Evolutionary conservation across 805 yeast genomes (phyloP), one percentile per base, ranked within the genome.

Genomic region (Kodamaea restingae): DNA sequence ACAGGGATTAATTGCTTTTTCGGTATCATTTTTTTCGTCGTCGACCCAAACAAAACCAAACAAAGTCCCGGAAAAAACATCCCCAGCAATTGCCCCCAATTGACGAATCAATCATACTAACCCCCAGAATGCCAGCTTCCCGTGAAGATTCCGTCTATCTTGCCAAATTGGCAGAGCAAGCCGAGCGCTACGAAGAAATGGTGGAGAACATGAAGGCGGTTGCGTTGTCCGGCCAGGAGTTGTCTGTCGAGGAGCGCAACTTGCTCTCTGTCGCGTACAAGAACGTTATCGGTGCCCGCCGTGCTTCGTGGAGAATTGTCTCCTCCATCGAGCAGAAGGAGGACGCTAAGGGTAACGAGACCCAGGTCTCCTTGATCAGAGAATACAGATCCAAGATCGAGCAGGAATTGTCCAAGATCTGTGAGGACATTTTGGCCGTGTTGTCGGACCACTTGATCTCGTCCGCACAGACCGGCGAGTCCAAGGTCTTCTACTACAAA

Each of bases 161-260:
- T 63, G 98, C 98, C 68, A 91, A 93, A 66, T 82, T 93, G 65
- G 96, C 97, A 61, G 98, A 91, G 73, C 97, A 91, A 76, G 97
- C 98, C 61, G 98, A 93, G 75, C 95, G 98, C 73, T 93, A 90
- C 67, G 98, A 93, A 75, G 98, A 91, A 75, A 88, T 87, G 97
- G 98, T 91, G 56, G 96, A 88, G 68, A 88, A 87, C 75, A 91
- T 91, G 97, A 90, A 91, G 70, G 84, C 87, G 39, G 98, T 93
- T 59, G 98, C 97, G 55, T 84, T 95, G 31, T 80, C 95, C 32
- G 96, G 96, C 47, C 90, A 86, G 70, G 98, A 91, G 67, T 75
- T 93, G 54, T 84, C 95, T 37, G 96, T 93, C 52, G 98, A 93
- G 73, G 98, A 93, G 75, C 90, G 98, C 70, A 93, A 93, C 72